Percentiles rank a stretch among this genome's conserved stretches.
Conservation (phyloP, 805 yeast species). For the Suhomyces prunicola region DNA sequence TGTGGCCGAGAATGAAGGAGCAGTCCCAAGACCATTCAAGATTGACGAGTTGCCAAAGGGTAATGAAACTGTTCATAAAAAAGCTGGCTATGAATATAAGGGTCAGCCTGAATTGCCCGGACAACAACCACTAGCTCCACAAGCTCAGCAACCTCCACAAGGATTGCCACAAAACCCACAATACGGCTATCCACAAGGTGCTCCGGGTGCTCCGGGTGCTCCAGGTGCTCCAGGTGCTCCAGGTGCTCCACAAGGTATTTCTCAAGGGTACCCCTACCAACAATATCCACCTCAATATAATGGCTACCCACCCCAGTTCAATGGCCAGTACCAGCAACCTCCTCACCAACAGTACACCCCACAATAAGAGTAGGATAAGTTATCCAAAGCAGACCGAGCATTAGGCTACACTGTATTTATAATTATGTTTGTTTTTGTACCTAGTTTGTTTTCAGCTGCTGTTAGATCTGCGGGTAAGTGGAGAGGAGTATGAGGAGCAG, state of each 20-base stretch:
- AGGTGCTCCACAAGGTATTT: background rate
- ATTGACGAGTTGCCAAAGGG: slow-evolving; percentile 56
- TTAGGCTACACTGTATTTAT: background rate
- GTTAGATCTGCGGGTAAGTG: background rate
- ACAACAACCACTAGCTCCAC: slow-evolving; percentile 4
- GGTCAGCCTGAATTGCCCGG: slow-evolving; percentile 40
- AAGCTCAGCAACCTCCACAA: slow-evolving; percentile 3
- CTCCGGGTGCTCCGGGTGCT: slow-evolving; percentile 3
- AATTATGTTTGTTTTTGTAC: background rate
- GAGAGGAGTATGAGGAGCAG: background rate
- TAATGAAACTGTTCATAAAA: slow-evolving; percentile 29
- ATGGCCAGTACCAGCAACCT: slow-evolving; percentile 21
- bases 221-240: no score
- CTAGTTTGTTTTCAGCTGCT: background rate
- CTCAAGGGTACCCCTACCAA: slow-evolving; percentile 15
- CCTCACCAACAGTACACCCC: slow-evolving; percentile 9
- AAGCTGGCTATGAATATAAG: slow-evolving; percentile 41
- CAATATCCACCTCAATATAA: slow-evolving; percentile 24
- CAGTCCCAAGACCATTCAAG: slow-evolving; percentile 88
- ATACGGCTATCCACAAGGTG: slow-evolving; percentile 13
- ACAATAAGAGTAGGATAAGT: background rate
- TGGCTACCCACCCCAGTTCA: slow-evolving; percentile 23
- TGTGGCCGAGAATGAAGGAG: slow-evolving; percentile 73
- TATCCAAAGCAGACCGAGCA: background rate
- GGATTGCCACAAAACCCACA: slow-evolving; percentile 11